Conservation (phyloP, 1,139 yeast species). For the Kodamaea suecica region DNA sequence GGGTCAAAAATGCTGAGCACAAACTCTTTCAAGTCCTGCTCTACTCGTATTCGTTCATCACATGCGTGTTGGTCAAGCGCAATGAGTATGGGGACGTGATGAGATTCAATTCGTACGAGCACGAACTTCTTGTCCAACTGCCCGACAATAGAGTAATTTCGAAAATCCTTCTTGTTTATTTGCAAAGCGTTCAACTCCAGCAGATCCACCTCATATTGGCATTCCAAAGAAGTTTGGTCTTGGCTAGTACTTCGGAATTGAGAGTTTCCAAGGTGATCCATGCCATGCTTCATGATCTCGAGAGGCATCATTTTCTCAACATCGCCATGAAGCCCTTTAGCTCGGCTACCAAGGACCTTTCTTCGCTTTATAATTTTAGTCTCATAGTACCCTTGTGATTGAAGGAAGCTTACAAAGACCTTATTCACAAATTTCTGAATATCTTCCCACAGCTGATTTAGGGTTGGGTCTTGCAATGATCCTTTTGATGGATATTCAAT, state of each 20-base stretch:
- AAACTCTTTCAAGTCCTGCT: slow-evolving; percentile 36
- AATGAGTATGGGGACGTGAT: slow-evolving; percentile 22
- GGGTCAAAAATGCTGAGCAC: slow-evolving; percentile 15
- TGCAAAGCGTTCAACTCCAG: too few species aligned
- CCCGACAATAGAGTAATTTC: slow-evolving; percentile 17
- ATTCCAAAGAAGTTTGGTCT: too few species aligned
- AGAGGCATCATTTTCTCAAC: too few species aligned
- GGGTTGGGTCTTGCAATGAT: too few species aligned
- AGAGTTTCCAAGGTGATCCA: too few species aligned
- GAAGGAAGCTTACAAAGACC: slow-evolving; percentile 26
- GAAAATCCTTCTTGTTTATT: not conserved
- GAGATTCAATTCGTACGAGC: slow-evolving; percentile 45
- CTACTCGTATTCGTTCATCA: slow-evolving; percentile 66
- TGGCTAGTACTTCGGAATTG: too few species aligned
- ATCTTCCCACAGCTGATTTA: too few species aligned
- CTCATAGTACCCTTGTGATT: slow-evolving; percentile 9
- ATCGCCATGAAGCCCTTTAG: too few species aligned
- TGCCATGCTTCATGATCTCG: too few species aligned
- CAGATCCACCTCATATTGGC: too few species aligned
- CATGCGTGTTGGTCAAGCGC: slow-evolving; percentile 77
- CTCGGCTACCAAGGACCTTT: too few species aligned
- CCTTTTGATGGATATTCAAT: slow-evolving; percentile 25
- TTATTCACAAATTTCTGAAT: slow-evolving; percentile 26
- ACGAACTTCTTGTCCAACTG: slow-evolving; percentile 50
- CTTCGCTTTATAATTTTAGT: too few species aligned